Conservation (phyloP, 2,329 filamentous ascomycete genomes). For the Fusarium ambrosium region DNA sequence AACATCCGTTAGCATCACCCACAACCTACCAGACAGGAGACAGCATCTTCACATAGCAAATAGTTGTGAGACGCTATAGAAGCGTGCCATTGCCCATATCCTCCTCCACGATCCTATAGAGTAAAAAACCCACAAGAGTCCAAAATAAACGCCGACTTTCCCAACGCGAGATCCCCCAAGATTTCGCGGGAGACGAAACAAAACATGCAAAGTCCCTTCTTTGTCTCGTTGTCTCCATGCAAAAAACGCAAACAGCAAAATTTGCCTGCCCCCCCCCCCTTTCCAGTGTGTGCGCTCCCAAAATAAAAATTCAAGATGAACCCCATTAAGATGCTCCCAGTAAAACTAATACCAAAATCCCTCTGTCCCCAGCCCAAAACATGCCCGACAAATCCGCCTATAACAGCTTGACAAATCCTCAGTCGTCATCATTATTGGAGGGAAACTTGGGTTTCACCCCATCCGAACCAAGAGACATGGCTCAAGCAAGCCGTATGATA, state of each 20-base stretch:
- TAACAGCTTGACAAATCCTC: neutral
- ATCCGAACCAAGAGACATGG: neutral
- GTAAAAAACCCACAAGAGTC: slow-evolving; percentile 1
- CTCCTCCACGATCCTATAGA: slow-evolving; percentile 18
- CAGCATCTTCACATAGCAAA: neutral
- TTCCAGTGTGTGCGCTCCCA: slow-evolving; percentile 13
- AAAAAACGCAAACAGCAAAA: slow-evolving; percentile 27
- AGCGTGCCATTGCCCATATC: slow-evolving; percentile 17
- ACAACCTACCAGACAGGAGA: neutral
- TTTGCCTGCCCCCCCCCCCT: neutral
- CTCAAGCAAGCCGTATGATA: neutral
- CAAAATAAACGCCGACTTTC: slow-evolving; percentile 33
- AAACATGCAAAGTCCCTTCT: slow-evolving; percentile 6
- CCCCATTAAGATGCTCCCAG: slow-evolving; percentile 21
- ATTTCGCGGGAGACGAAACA: slow-evolving; percentile 25
- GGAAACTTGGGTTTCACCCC: neutral
- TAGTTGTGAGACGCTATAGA: slow-evolving; percentile 1
- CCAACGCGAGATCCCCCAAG: slow-evolving; percentile 18
- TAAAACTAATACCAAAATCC: slow-evolving; percentile 22
- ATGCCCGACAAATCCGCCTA: neutral
- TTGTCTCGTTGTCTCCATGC: slow-evolving; percentile 32
- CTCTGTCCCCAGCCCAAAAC: slow-evolving; percentile 5
- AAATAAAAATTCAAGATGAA: slow-evolving; percentile 17
- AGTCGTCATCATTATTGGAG: neutral
- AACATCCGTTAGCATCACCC: neutral